Base-by-base conservation (phyloP, 2,329 filamentous ascomycete genomes). In the Aspergillus tanneri region DNA sequence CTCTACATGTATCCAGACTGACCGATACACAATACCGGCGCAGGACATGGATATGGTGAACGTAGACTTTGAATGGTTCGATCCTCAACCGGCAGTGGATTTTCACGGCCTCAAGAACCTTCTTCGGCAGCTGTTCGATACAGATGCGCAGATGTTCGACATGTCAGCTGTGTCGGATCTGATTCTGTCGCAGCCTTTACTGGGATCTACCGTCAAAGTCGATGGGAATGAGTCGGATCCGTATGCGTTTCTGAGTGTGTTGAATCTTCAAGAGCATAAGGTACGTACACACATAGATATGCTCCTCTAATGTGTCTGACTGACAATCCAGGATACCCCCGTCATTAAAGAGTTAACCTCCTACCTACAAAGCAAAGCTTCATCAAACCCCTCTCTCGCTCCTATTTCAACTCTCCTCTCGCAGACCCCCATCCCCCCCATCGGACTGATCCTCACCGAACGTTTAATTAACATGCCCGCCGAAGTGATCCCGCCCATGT, bases 11-110 rank as follows among this genome's bases (percentile, higher is more conserved):
- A 3, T 19, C 9, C 12, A 19, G 5, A 23, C 41, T 35, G 12
- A 43, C 30, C 23, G 18, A 28, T 12, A 28, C 7, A 28, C 7
- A 28, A 28, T 28, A 24, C 23, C 19, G 12, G 18, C 25, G 16
- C 49, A 95, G 88, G 89, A 96, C 63, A 87, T 90, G 64, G 88
- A 96, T 66, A 87, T 92, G 69, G 84, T 99, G 57, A 86, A 97
- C 66, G 90, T 97, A 49, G 92, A 97, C 57, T 99, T 99, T 64
- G 93, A 99, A 75, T 97, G 90, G 88, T 99, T 97, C 76, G 95
- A 96, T 72, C 95, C 92, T 54, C 86, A 93, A 61, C 79, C 88
- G 2, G 83, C 87, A 6, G 80, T 95, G 61, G 93, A 99, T 71
- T 97, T 97, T 71, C 92, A 97, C 72, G 93, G 93, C 49, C 82